phyloP scores from a whole-genome alignment of 129 eudicot species.

The sunflower (Helianthus annuus) region HanXRQr2.0-SUNRISE NC_035439.2:130472705-130473204 shows the following conservation, averaged over 20 bases:
- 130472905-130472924: constrained; percentile 31
- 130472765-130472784: no score
- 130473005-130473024: background rate
- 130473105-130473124: background rate
- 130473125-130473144: no score
- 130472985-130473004: constrained; percentile 17
- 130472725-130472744: no score
- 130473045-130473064: constrained; percentile 23
- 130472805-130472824: no score
- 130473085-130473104: constrained; percentile 7
- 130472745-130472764: no score
- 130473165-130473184: no score
- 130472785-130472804: no score
- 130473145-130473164: no score
- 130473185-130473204: no score
- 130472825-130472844: no score
- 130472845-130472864: background rate
- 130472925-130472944: constrained; percentile 38
- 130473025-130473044: constrained; percentile 19
- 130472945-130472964: constrained; percentile 41
- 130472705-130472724: no score
- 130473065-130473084: no score
- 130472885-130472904: constrained; percentile 22
- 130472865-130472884: background rate
- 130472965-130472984: constrained; percentile 43